Percentiles rank a stretch among this genome's conserved stretches.
Evolutionary conservation across 1,139 yeast genomes (phyloP).

Genomic region (Yamadazyma trypodendri): DNA sequence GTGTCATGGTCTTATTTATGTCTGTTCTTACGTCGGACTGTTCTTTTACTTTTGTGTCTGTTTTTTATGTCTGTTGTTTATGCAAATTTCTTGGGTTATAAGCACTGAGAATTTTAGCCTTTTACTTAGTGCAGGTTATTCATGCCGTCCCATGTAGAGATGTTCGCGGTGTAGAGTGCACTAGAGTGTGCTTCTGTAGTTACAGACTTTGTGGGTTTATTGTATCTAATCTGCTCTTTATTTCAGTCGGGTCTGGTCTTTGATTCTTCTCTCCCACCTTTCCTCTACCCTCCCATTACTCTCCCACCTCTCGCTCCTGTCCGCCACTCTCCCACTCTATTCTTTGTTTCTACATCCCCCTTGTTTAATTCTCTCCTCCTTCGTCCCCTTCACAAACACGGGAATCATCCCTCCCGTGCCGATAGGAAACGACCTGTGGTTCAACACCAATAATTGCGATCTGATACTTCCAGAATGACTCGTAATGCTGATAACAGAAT

Average conservation of each 20-base stretch:
- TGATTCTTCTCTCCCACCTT: neutral
- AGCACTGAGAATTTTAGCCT: too few species aligned
- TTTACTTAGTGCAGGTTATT: too few species aligned
- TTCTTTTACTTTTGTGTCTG: too few species aligned
- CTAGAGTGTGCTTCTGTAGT: too few species aligned
- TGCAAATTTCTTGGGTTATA: too few species aligned
- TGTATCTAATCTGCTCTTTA: too few species aligned
- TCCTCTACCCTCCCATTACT: neutral
- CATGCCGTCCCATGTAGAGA: too few species aligned
- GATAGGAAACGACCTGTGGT: constrained; percentile 41
- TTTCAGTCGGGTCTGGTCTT: neutral
- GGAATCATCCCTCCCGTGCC: constrained; percentile 50
- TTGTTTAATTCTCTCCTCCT: neutral
- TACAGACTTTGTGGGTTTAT: too few species aligned
- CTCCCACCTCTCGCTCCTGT: constrained; percentile 15
- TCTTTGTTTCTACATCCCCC: constrained; percentile 15
- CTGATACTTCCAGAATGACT: constrained; percentile 44
- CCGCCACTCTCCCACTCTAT: neutral
- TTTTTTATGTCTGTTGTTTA: too few species aligned
- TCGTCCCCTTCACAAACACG: constrained; percentile 35
- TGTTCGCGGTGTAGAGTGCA: too few species aligned
- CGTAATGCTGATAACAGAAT: constrained; percentile 47
- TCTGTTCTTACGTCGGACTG: too few species aligned
- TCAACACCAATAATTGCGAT: constrained; percentile 40
- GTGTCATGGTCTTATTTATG: too few species aligned